Conservation (phyloP, 805 yeast species). For the Ogataea salicorniae region DNA sequence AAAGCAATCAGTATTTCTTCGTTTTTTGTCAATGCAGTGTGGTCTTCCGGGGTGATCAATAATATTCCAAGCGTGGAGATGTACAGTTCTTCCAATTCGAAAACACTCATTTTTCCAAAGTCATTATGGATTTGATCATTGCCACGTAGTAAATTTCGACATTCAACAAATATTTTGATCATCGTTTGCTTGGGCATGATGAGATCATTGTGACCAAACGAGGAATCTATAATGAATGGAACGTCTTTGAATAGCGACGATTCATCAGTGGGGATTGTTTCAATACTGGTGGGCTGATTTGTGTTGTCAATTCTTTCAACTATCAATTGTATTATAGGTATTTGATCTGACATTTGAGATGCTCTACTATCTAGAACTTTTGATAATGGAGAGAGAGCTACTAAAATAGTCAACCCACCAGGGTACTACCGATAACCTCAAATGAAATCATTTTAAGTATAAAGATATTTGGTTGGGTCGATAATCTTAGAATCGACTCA, state of each 20-base stretch:
- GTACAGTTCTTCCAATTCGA: conserved; percentile 1
- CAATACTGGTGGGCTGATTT: too few relatives aligned
- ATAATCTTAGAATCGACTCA: too few relatives aligned
- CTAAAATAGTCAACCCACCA: too few relatives aligned
- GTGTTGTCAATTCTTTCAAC: background rate
- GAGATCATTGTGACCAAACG: too few relatives aligned
- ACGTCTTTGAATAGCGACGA: background rate
- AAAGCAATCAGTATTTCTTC: conserved; percentile 1
- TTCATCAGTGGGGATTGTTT: too few relatives aligned
- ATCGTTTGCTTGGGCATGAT: conserved; percentile 10
- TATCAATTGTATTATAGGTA: background rate
- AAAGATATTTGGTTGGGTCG: too few relatives aligned
- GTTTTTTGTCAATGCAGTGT: conserved; percentile 16
- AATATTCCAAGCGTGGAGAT: conserved; percentile 21
- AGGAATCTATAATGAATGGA: conserved; percentile 10
- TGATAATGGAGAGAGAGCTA: too few relatives aligned
- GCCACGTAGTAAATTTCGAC: conserved; percentile 9
- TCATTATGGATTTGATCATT: background rate
- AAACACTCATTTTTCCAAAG: background rate
- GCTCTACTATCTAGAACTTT: background rate
- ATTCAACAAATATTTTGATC: conserved; percentile 16
- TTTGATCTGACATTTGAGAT: background rate
- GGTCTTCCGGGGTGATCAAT: conserved; percentile 27
- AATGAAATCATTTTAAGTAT: too few relatives aligned
- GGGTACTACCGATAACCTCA: too few relatives aligned